These are phyloP conservation scores for Pouteria campechiana DNA, from an alignment of 179 eudicot genomes.

Conservation along the genomic window DNA sequence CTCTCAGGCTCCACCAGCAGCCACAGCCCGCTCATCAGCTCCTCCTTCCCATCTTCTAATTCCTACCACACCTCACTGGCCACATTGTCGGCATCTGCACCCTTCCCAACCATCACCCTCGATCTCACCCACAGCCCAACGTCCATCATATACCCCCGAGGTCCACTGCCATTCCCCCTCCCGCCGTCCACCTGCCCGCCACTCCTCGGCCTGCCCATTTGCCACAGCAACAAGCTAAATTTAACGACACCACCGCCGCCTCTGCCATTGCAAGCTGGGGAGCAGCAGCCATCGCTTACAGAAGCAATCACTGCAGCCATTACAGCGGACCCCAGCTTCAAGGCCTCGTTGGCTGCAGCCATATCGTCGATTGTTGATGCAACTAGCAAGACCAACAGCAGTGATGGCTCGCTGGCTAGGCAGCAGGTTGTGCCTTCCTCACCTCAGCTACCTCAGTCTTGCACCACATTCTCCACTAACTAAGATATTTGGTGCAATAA, in stretches of 20 bases:
- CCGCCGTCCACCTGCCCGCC: not conserved
- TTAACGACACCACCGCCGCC: no score
- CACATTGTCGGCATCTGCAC: not conserved
- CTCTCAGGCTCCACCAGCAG: not conserved
- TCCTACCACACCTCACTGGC: not conserved
- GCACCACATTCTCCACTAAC: not conserved
- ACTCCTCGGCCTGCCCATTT: no score
- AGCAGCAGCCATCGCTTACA: not conserved
- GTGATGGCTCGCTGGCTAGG: not conserved
- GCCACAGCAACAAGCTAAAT: no score
- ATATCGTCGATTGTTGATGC: constrained; percentile 3
- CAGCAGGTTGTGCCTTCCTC: not conserved
- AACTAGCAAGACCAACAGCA: not conserved
- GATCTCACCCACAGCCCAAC: not conserved
- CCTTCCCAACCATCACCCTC: not conserved
- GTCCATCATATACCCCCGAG: not conserved
- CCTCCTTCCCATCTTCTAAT: not conserved
- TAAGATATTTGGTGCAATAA: not conserved
- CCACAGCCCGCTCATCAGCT: not conserved
- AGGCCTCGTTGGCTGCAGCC: constrained; percentile 4
- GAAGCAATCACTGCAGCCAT: constrained; percentile 9
- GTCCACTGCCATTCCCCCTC: not conserved
- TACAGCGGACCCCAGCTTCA: constrained; percentile 5
- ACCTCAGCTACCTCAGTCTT: not conserved
- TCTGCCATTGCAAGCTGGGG: not conserved